A percentile compares a stretch with the other conserved stretches of the same genome.
phyloP scores from a whole-genome alignment of 2,329 filamentous ascomycete species.

The Sclerotinia glacialis region DNA sequence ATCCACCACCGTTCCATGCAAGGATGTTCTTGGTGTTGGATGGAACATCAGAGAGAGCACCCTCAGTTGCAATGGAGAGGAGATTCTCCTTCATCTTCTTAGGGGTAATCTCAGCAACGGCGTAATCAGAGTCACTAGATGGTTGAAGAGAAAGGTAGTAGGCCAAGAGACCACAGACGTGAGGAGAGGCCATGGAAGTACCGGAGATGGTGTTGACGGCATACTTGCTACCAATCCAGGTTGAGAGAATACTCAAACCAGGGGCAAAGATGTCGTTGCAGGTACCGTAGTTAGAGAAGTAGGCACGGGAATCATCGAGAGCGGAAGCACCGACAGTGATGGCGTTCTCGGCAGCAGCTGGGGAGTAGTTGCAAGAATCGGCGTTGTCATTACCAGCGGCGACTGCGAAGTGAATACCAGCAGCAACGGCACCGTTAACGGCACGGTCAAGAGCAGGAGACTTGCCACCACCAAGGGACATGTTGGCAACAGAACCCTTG shows the following conservation, averaged over 20 bases:
- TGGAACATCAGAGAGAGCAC: conserved; percentile 77
- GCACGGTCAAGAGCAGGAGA: conserved; percentile 85
- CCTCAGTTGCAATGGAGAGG: conserved; percentile 77
- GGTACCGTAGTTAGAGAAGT: conserved; percentile 99
- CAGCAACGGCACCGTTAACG: conserved; percentile 88
- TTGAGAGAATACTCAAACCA: conserved; percentile 93
- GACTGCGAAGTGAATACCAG: conserved; percentile 95
- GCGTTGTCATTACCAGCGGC: conserved; percentile 98
- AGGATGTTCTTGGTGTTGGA: conserved; percentile 88
- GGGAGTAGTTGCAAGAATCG: conserved; percentile 99
- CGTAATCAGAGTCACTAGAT: conserved; percentile 82
- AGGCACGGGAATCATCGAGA: conserved; percentile 90
- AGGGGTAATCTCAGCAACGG: conserved; percentile 84
- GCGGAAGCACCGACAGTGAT: conserved; percentile 95
- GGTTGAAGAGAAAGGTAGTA: conserved; percentile 98
- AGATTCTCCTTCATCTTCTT: conserved; percentile 90
- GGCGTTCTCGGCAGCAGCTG: conserved; percentile 85
- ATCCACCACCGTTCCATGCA: conserved; percentile 97
- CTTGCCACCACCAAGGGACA: conserved; percentile 98
- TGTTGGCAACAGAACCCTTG: conserved; percentile 99
- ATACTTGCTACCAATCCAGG: conserved; percentile 96
- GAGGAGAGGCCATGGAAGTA: conserved; percentile 98
- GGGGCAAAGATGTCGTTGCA: conserved; percentile 99
- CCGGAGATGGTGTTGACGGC: conserved; percentile 99
- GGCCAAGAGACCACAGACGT: conserved; percentile 92